Conservation (phyloP, 805 yeast genomes). For the Lipomyces spencermartinsiae region DNA sequence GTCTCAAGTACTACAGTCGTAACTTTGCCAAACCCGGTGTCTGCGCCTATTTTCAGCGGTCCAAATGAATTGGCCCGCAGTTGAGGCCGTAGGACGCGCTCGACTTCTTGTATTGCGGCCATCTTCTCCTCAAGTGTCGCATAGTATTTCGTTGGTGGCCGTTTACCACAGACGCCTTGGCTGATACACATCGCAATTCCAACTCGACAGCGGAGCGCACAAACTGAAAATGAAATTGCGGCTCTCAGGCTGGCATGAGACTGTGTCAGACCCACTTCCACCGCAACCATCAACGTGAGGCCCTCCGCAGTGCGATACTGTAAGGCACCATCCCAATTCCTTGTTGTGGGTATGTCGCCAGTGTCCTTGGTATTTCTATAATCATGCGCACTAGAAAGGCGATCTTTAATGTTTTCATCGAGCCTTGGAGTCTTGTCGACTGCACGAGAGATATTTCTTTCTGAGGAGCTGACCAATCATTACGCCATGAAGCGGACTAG, state of each 20-base stretch:
- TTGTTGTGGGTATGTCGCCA: neutral
- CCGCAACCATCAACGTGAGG: neutral
- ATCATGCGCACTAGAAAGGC: neutral
- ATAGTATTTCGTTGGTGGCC: neutral
- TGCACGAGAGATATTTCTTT: neutral
- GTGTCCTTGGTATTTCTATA: neutral
- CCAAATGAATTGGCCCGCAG: neutral
- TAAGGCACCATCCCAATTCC: neutral
- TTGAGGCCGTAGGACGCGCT: neutral
- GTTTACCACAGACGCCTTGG: neutral
- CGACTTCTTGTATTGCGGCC: neutral
- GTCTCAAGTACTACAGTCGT: slow-evolving; percentile 1
- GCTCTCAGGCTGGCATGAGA: neutral
- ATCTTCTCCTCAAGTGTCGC: neutral
- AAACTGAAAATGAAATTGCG: neutral
- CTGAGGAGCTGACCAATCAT: neutral
- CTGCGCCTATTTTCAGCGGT: neutral
- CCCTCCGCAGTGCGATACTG: neutral
- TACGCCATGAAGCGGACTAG: slow-evolving; percentile 7
- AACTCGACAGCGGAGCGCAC: neutral
- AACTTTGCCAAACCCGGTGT: neutral
- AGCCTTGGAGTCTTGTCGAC: neutral
- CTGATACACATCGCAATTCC: slow-evolving; percentile 1
- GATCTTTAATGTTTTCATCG: neutral
- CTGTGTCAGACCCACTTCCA: neutral